Conservation (phyloP, 768 basidiomycete species). For the Collybiopsis confluens region DNA sequence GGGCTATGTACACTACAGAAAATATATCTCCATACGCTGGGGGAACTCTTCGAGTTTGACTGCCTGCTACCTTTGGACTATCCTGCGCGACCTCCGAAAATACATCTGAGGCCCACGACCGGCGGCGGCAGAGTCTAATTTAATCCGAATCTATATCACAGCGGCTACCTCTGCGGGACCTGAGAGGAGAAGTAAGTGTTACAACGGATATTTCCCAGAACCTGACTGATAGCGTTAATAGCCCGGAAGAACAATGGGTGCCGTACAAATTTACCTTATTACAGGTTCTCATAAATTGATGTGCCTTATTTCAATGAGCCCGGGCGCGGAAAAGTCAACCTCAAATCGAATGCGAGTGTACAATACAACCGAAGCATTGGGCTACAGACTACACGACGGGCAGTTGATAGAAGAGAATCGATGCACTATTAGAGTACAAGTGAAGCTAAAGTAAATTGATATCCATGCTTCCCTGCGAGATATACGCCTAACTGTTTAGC, state of each 20-base stretch:
- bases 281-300: slow-evolving; percentile 50
- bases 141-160: slow-evolving; percentile 51
- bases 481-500: neutral
- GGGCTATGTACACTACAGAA: no score
- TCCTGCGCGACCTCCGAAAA: slow-evolving; percentile 39
- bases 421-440: slow-evolving; percentile 44
- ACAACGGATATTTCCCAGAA: no score
- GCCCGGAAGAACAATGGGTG: slow-evolving; percentile 44
- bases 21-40: no score
- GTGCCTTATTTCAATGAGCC: slow-evolving; percentile 59
- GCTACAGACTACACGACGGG: slow-evolving; percentile 44
- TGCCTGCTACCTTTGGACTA: slow-evolving; percentile 52
- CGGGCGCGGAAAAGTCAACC: slow-evolving; percentile 39
- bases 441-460: slow-evolving; percentile 32
- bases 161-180: slow-evolving; percentile 54
- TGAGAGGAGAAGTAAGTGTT: slow-evolving; percentile 44
- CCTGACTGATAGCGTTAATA: slow-evolving; percentile 1
- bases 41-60: slow-evolving; percentile 54
- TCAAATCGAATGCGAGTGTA: slow-evolving; percentile 30
- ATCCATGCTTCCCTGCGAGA: no score
- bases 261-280: slow-evolving; percentile 46
- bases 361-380: slow-evolving; percentile 41
- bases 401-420: slow-evolving; percentile 42
- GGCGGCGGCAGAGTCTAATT: slow-evolving; percentile 47
- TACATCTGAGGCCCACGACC: slow-evolving; percentile 53